phyloP scores from a whole-genome alignment of 176 grass and related monocot genomes.

The Urochloa ruziziensis region DNA sequence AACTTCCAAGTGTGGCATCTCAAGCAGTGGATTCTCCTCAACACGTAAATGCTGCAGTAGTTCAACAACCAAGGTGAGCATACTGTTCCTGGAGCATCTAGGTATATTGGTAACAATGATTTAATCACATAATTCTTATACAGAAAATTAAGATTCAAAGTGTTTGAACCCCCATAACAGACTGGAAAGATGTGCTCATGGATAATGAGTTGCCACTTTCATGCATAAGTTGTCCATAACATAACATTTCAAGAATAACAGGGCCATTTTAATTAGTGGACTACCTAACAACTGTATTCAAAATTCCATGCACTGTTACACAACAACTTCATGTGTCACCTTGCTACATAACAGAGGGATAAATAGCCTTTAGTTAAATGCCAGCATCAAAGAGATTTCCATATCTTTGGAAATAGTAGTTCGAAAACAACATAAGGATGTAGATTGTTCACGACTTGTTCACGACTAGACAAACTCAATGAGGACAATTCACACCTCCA shows the following conservation, averaged over 20 bases:
- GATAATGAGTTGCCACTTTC: not conserved
- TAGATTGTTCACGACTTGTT: conserved; percentile 5
- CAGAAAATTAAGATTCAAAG: conserved; percentile 23
- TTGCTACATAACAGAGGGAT: conserved; percentile 10
- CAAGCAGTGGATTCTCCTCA: conserved; percentile 91
- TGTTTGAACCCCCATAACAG: not conserved
- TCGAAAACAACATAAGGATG: conserved; percentile 12
- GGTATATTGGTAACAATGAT: not conserved
- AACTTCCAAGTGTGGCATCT: conserved; percentile 81
- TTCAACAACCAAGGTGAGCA: conserved; percentile 36
- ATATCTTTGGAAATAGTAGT: not conserved
- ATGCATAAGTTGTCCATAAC: conserved; percentile 10
- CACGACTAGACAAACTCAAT: not conserved
- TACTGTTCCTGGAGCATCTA: not conserved
- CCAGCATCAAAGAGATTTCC: not conserved
- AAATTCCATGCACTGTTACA: not conserved
- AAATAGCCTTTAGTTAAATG: not conserved
- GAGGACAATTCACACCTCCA: conserved; percentile 63
- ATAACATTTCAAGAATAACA: not conserved
- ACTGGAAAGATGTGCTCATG: conserved; percentile 10
- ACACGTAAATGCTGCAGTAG: conserved; percentile 79
- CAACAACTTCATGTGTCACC: not conserved
- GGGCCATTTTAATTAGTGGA: not conserved
- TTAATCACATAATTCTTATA: conserved; percentile 2
- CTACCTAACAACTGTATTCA: not conserved